Evolutionary conservation across 2,329 filamentous ascomycete species (phyloP), one percentile per base, ranked within the genome.

Genomic region (Corynespora cassiicola): DNA sequence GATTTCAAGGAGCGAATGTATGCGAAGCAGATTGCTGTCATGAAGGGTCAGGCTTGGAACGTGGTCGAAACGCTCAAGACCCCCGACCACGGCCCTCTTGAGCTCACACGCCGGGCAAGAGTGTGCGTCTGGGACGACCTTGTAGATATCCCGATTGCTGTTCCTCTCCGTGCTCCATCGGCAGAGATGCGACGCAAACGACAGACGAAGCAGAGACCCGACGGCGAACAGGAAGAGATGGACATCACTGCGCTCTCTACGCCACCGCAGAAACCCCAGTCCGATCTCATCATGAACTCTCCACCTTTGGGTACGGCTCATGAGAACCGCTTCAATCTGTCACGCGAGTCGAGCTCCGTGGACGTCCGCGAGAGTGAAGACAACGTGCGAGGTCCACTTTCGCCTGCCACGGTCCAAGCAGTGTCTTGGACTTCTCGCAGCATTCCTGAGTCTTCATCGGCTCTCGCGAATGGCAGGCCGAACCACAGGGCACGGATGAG

Each of bases 1-100:
- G 94, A 99, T 70, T 99, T 99, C 69, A 90, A 97, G 66, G 94
- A 99, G 72, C 87, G 89, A 70, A 99, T 99, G 94, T 99, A 96
- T 71, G 90, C 90, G n/a, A 85, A 89, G 52, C 94, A 99, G 63
- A 95, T 99, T 46, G 92, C 94, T 1, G 94, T 99, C 42, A 96
- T 99, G 90, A 99, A 99, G 71, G 94, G 94, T 8, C 94, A 99
- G 65, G 94, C 94, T 1, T 99, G 94, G 90, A 99, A 99, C 64
- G 94, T 99, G 0, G 94, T 99, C 4, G 94, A 99, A 73, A 96
- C 94, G 1, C 78, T 99, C 45, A 99, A 99, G 68, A 88, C 88
- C 12, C 77, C 83, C 1, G 94, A 97, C 61, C 92, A 97, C 62
- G 94, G 94, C 0, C 94, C 94, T 0, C 75, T 99, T 12, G 94